phyloP scores from a whole-genome alignment of 164 flowering plant genomes.

The Sextonia rubra region DNA sequence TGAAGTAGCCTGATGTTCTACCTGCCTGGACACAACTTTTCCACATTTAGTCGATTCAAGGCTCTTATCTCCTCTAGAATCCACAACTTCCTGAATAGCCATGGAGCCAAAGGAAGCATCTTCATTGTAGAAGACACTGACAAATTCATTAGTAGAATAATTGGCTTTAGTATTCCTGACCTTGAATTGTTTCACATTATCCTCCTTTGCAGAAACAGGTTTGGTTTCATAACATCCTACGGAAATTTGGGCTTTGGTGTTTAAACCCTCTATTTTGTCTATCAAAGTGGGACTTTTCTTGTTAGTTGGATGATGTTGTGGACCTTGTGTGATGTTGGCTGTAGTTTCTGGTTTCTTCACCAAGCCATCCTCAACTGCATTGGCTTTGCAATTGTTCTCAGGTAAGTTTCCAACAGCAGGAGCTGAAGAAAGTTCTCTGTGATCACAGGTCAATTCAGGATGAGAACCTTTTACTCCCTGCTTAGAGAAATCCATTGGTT shows the following conservation, averaged over 20 bases:
- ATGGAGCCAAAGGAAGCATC: constrained; percentile 24
- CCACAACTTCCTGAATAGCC: constrained; percentile 8
- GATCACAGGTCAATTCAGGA: constrained; percentile 16
- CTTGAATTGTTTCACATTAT: constrained; percentile 27
- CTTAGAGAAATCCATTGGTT: constrained; percentile 28
- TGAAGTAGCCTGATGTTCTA: constrained; percentile 11
- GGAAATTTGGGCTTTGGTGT: constrained; percentile 63
- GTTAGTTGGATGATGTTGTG: constrained; percentile 18
- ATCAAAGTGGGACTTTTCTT: constrained; percentile 52
- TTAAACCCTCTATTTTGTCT: constrained; percentile 74
- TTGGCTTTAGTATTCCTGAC: constrained; percentile 23
- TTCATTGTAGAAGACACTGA: constrained; percentile 19
- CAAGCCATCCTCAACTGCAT: constrained; percentile 25
- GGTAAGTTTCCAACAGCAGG: constrained; percentile 21
- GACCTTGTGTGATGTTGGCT: constrained; percentile 10
- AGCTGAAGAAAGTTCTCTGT: constrained; percentile 19
- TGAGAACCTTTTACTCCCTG: constrained; percentile 23
- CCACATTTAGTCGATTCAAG: constrained; percentile 26
- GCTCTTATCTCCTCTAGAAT: constrained; percentile 27
- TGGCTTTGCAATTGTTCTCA: constrained; percentile 24
- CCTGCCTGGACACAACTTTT: constrained; percentile 32
- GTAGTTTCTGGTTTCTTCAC: constrained; percentile 27
- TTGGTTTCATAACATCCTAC: constrained; percentile 43
- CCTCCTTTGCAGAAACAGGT: constrained; percentile 31
- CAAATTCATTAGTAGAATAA: constrained; percentile 20